These are phyloP conservation scores for Oidiodendron maius DNA, from an alignment of 495 filamentous ascomycete genomes.

Conservation along the genomic window DNA sequence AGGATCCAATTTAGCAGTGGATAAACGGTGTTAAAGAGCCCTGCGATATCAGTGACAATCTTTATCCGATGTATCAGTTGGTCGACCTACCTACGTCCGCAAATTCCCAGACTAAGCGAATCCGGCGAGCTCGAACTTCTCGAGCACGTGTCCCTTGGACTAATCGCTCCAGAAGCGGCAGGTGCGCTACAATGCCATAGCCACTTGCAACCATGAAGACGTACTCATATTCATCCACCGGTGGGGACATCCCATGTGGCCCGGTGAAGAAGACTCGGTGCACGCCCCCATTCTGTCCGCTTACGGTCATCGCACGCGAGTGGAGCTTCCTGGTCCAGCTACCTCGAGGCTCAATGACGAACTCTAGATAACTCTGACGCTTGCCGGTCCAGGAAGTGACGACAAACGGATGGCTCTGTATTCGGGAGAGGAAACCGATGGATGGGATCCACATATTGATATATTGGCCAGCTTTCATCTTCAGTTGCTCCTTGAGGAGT, in stretches of 20 bases:
- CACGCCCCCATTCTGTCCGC: conserved; percentile 5
- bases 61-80: no score
- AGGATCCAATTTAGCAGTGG: conserved; percentile 1
- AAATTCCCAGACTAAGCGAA: conserved; percentile 9
- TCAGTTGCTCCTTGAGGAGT: conserved; percentile 21
- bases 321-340: conserved; percentile 21
- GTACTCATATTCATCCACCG: conserved; percentile 10
- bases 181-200: conserved; percentile 9
- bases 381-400: conserved; percentile 29
- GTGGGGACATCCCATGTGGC: conserved; percentile 5
- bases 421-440: conserved; percentile 22
- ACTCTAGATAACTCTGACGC: conserved; percentile 17
- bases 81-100: conserved; percentile 12
- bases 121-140: conserved; percentile 13
- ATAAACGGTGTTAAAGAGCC: no score
- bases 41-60: no score
- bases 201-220: conserved; percentile 12
- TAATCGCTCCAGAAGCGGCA: conserved; percentile 10
- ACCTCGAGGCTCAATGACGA: conserved; percentile 15
- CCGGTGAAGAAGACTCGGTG: conserved; percentile 5
- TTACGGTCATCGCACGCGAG: conserved; percentile 5
- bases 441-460: conserved; percentile 33
- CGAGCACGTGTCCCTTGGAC: conserved; percentile 6
- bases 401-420: conserved; percentile 34
- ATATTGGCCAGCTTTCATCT: conserved; percentile 32